phyloP scores from a whole-genome alignment of 2,329 filamentous ascomycete genomes.

The Ophiostoma triangulosporum region DNA sequence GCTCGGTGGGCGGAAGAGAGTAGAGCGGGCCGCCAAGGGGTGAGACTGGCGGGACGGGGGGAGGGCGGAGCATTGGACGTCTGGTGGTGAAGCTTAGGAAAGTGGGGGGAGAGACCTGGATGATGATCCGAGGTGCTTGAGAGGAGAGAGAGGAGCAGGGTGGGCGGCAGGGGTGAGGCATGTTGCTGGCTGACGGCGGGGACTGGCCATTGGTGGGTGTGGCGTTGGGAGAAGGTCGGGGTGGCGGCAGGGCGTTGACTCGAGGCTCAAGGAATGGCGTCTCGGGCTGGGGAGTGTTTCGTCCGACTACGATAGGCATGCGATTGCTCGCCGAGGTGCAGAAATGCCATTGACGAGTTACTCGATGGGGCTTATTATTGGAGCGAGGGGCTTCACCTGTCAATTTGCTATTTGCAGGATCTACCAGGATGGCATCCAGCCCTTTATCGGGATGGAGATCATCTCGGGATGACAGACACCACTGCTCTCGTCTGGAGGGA shows the following conservation, averaged over 20 bases:
- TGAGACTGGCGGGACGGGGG: not conserved
- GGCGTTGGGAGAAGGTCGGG: not conserved
- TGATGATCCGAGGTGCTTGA: not conserved
- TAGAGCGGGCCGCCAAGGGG: not conserved
- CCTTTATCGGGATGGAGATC: not conserved
- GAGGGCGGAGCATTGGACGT: not conserved
- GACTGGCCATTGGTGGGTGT: not conserved
- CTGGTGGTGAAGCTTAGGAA: not conserved
- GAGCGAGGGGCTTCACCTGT: slow-evolving; percentile 56
- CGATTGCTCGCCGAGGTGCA: slow-evolving; percentile 57
- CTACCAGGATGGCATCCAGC: no score
- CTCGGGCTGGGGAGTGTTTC: slow-evolving; percentile 51
- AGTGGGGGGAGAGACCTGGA: not conserved
- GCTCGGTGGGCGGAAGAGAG: not conserved
- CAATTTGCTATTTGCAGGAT: not conserved
- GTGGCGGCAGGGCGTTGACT: not conserved
- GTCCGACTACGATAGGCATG: slow-evolving; percentile 95
- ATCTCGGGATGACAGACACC: not conserved
- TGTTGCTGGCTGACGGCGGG: not conserved
- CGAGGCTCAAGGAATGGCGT: not conserved
- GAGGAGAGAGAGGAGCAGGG: not conserved
- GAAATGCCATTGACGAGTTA: slow-evolving; percentile 48
- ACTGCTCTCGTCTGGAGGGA: not conserved
- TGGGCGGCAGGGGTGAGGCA: not conserved
- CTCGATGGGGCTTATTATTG: slow-evolving; percentile 99